Base-by-base conservation (phyloP, 2,329 filamentous ascomycete genomes). In the Botrytis pseudocinerea region DNA sequence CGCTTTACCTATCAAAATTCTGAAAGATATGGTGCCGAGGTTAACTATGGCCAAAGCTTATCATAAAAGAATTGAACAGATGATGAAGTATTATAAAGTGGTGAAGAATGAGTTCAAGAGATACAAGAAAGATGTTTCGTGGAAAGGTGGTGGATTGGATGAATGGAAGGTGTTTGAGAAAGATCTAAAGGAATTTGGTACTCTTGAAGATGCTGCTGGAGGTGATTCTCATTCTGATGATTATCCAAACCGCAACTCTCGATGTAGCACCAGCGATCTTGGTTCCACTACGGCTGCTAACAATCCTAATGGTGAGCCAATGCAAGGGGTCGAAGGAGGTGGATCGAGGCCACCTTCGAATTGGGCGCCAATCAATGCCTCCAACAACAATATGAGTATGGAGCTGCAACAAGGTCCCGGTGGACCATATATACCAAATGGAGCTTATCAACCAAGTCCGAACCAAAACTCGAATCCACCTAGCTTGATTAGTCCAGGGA, bases 11-110 rank as follows among this genome's bases (percentile, higher is more conserved):
- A 84, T 85, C 70, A 84, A 84, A 63, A 84, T 88, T 12, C 82
- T 91, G 35, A 81, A 81, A 2, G 83, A 85, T 63, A 87, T 90
- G 84, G 83, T 85, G 0, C 80, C 80, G 4, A 85, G 85, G 78
- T 81, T 90, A 61, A 85, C 85, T 71, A 89, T 90, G 87, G 88
- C 88, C 2, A 83, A 84, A 44, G 86, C 85, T 4, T 90, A 89
- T 80, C 84, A 86, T 72, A 82, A 81, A 64, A 87, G 88, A 12
- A 85, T 90, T 72, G 82, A 82, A 42, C 84, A 85, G 25, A 87
- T 88, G 83, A 84, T 88, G 75, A 79, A 80, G 5, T 90, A 87
- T 76, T 90, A 88, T 75, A 78, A 82, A 2, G 82, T 80, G 1
- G 84, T 88, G 74, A 87, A 85, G 77, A 82, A 82, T 44, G 86